Percentiles rank a stretch among this genome's conserved stretches.
These are phyloP conservation scores for Rhamnella rubrinervis DNA, from an alignment of 331 rosid genomes.

Conservation along the genomic window DNA sequence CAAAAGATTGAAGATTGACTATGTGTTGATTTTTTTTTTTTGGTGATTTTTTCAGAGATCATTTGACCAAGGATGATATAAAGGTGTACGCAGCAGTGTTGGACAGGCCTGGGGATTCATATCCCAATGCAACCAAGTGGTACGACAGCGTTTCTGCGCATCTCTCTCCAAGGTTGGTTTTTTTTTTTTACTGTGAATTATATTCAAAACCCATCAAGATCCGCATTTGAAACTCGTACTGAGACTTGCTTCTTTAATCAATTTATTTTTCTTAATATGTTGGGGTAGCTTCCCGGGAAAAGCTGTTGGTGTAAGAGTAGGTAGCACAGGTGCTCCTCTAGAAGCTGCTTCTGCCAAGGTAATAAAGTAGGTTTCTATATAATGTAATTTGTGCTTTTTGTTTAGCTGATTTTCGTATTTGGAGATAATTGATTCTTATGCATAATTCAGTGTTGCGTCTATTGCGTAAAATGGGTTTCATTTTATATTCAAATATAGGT, in stretches of 20 bases:
- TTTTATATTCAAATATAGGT: too few species aligned
- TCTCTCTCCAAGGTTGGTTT: slow-evolving; percentile 32
- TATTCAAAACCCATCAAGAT: background rate
- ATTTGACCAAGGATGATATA: slow-evolving; percentile 72
- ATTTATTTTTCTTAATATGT: background rate
- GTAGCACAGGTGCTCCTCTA: slow-evolving; percentile 41
- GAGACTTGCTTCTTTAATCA: background rate
- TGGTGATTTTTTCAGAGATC: slow-evolving; percentile 37
- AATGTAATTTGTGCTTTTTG: background rate
- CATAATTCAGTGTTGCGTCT: too few species aligned
- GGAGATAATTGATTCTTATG: too few species aligned
- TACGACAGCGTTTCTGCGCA: slow-evolving; percentile 53
- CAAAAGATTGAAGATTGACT: background rate
- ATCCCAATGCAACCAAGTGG: slow-evolving; percentile 64
- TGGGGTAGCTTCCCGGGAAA: slow-evolving; percentile 68
- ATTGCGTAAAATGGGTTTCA: too few species aligned
- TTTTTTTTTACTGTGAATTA: background rate
- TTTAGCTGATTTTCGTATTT: background rate
- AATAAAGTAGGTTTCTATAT: slow-evolving; percentile 29
- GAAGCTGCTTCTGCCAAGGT: slow-evolving; percentile 42
- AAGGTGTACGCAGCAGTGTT: slow-evolving; percentile 66
- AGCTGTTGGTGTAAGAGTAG: slow-evolving; percentile 59
- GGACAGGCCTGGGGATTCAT: slow-evolving; percentile 50
- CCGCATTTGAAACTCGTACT: background rate
- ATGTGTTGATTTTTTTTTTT: background rate